Evolutionary conservation across 176 grass and related monocot species (phyloP).

Genomic region (Neostapfia colusana): DNA sequence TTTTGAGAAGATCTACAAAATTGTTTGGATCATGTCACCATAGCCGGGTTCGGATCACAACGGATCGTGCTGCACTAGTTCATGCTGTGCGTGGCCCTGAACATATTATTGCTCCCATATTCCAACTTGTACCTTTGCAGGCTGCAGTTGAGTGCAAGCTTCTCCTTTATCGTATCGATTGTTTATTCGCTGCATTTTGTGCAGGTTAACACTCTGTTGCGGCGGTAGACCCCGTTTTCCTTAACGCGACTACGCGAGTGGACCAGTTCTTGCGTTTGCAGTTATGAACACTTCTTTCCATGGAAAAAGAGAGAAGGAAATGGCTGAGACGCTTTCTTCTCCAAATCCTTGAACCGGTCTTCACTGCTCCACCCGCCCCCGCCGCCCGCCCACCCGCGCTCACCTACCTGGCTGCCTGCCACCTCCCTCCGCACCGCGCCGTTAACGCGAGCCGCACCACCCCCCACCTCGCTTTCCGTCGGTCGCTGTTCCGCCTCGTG

Average conservation of each 20-base stretch:
- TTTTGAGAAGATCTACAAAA: too few species aligned
- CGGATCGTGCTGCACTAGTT: background rate
- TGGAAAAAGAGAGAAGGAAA: background rate
- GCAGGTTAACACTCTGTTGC: background rate
- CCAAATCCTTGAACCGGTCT: slow-evolving; percentile 10
- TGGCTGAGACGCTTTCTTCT: background rate
- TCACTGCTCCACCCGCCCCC: background rate
- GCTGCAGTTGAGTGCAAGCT: slow-evolving; percentile 13
- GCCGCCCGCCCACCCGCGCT: too few species aligned
- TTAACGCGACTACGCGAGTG: background rate
- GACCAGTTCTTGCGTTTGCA: background rate
- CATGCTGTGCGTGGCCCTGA: slow-evolving; percentile 43
- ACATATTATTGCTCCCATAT: slow-evolving; percentile 31
- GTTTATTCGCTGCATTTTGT: background rate
- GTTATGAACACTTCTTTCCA: background rate
- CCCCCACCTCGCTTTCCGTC: background rate
- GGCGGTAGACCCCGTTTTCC: background rate
- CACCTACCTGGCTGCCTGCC: background rate
- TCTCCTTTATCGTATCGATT: background rate
- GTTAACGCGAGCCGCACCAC: background rate
- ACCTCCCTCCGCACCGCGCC: background rate
- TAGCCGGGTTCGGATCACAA: background rate
- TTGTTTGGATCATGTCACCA: background rate
- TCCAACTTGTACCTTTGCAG: background rate
- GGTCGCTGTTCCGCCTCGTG: slow-evolving; percentile 17